Evolutionary conservation across 2,329 filamentous ascomycete genomes (phyloP).

Genomic region (Alternaria tenuissima): DNA sequence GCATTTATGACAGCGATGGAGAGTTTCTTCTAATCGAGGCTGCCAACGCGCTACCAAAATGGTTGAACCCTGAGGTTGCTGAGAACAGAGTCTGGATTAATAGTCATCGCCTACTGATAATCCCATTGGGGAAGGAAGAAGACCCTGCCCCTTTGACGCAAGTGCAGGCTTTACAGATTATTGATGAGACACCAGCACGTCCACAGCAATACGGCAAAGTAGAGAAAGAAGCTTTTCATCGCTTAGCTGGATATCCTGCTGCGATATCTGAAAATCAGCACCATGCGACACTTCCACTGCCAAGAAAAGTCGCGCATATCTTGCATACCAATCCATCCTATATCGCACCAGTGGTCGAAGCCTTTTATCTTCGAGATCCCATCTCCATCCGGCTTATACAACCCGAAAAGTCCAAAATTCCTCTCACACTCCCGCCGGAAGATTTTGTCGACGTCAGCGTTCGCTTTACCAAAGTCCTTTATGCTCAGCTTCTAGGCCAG

Average conservation of each 20-base stretch:
- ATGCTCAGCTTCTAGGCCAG: slow-evolving; percentile 89
- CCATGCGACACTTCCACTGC: slow-evolving; percentile 74
- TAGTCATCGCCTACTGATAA: slow-evolving; percentile 75
- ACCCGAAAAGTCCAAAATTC: slow-evolving; percentile 56
- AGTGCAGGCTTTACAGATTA: slow-evolving; percentile 68
- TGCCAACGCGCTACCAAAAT: slow-evolving; percentile 83
- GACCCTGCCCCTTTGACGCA: slow-evolving; percentile 62
- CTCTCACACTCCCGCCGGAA: slow-evolving; percentile 73
- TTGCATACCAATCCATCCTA: slow-evolving; percentile 77
- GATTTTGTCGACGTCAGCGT: slow-evolving; percentile 83
- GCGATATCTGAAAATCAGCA: slow-evolving; percentile 81
- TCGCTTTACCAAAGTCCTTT: slow-evolving; percentile 87
- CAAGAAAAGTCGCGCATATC: slow-evolving; percentile 81
- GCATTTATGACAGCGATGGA: slow-evolving; percentile 86
- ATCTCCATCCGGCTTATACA: slow-evolving; percentile 75
- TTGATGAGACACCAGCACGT: slow-evolving; percentile 64
- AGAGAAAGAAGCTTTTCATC: slow-evolving; percentile 89
- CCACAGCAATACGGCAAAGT: slow-evolving; percentile 77
- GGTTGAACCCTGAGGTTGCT: slow-evolving; percentile 91
- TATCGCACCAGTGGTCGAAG: slow-evolving; percentile 84
- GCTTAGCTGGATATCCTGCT: slow-evolving; percentile 81
- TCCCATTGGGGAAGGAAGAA: slow-evolving; percentile 61
- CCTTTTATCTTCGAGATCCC: slow-evolving; percentile 90
- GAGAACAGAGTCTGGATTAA: slow-evolving; percentile 90
- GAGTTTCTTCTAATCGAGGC: slow-evolving; percentile 96